A percentile compares a stretch with the other conserved stretches of the same genome.
phyloP scores from a whole-genome alignment of 371 early-diverging fungal species.

The Mucor circinelloides region DNA sequence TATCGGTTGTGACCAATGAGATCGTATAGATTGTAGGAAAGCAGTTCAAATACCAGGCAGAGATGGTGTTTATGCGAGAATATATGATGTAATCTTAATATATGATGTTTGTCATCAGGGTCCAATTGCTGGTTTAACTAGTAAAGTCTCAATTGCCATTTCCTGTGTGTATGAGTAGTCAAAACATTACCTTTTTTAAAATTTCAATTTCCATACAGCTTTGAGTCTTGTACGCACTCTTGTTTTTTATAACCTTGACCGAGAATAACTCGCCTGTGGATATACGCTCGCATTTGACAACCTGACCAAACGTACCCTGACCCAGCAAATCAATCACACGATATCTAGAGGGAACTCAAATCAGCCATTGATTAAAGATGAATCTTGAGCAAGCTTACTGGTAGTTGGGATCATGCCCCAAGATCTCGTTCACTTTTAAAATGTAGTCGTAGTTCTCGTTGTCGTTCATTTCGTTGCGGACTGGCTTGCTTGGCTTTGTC shows the following conservation, averaged over 20 bases:
- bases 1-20: constrained; percentile 94
- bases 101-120: constrained; percentile 79
- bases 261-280: constrained; percentile 88
- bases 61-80: constrained; percentile 94
- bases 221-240: constrained; percentile 91
- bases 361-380: not conserved
- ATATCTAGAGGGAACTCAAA: constrained; percentile 53
- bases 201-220: constrained; percentile 94
- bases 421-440: constrained; percentile 90
- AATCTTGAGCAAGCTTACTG: constrained; percentile 56
- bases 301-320: constrained; percentile 98
- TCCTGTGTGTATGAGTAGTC: not conserved
- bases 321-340: constrained; percentile 91
- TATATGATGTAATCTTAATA: constrained; percentile 82
- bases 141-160: not conserved
- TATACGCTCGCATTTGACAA: constrained; percentile 90
- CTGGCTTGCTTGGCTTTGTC: constrained; percentile 90
- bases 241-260: constrained; percentile 97
- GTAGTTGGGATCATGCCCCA: constrained; percentile 78
- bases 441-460: constrained; percentile 95
- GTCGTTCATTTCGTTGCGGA: constrained; percentile 89
- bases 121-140: constrained; percentile 82
- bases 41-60: constrained; percentile 94
- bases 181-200: constrained; percentile 69
- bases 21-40: constrained; percentile 95